phyloP scores from a whole-genome alignment of 495 filamentous ascomycete genomes.

The Daldinia vernicosa region DNA sequence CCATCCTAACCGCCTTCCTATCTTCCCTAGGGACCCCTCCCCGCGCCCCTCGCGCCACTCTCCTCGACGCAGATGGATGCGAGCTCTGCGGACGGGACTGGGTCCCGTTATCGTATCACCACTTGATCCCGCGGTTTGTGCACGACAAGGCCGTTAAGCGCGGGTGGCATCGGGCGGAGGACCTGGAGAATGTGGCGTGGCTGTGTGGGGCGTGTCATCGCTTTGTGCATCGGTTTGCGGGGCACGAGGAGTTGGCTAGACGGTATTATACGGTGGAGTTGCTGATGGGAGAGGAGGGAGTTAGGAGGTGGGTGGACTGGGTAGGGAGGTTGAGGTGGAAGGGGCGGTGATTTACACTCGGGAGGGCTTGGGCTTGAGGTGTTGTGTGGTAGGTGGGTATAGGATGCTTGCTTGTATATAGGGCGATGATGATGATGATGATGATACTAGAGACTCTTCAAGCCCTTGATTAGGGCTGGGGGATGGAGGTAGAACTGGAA shows the following conservation, averaged over 20 bases:
- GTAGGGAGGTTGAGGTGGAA: constrained; percentile 73
- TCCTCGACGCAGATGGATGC: constrained; percentile 62
- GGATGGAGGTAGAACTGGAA: neutral
- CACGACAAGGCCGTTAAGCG: constrained; percentile 82
- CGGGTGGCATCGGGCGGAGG: constrained; percentile 81
- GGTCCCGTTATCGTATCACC: constrained; percentile 83
- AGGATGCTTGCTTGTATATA: neutral
- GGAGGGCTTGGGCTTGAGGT: too few species aligned
- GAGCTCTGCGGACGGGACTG: constrained; percentile 84
- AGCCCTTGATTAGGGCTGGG: neutral
- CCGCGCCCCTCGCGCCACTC: constrained; percentile 66
- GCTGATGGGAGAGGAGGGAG: constrained; percentile 75
- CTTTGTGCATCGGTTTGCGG: constrained; percentile 80
- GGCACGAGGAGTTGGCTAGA: constrained; percentile 81
- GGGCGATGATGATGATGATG: neutral
- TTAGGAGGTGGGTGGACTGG: constrained; percentile 74
- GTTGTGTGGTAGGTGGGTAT: too few species aligned
- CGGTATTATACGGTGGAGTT: constrained; percentile 77
- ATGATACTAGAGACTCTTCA: neutral
- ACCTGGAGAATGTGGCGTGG: constrained; percentile 85
- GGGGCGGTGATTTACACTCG: constrained; percentile 49
- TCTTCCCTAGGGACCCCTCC: constrained; percentile 63
- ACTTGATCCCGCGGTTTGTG: constrained; percentile 78
- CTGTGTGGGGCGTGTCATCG: constrained; percentile 87
- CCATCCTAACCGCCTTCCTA: constrained; percentile 69